phyloP scores from a whole-genome alignment of 306 rosid species.

The Astragalus membranaceus region DNA sequence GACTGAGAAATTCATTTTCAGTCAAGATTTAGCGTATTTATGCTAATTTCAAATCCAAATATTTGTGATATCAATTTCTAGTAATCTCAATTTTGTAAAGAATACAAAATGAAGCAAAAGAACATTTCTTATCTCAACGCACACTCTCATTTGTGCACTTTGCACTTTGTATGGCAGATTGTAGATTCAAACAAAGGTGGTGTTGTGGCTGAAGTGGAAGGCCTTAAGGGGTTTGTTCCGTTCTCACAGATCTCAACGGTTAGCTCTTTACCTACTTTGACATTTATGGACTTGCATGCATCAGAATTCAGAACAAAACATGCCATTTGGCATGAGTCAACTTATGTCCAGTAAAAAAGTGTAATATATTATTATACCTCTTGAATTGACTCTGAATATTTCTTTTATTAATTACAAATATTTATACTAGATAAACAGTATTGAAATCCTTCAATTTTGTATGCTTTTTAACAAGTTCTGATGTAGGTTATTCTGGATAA shows the following conservation, averaged over 20 bases:
- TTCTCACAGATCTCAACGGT: constrained; percentile 94
- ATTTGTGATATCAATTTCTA: not conserved
- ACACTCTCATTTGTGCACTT: not conserved
- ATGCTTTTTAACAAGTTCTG: constrained; percentile 2
- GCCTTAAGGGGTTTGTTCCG: constrained; percentile 91
- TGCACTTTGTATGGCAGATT: constrained; percentile 46
- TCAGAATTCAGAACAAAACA: constrained; percentile 7
- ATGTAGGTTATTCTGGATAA: constrained; percentile 5
- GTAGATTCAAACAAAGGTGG: constrained; percentile 90
- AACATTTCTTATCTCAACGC: no score
- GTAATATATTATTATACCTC: no score
- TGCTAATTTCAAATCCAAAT: not conserved
- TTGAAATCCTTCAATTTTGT: no score
- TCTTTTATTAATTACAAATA: no score
- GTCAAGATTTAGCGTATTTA: constrained; percentile 7
- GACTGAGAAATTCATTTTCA: not conserved
- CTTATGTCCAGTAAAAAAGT: not conserved
- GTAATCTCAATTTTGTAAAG: not conserved
- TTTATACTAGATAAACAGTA: not conserved
- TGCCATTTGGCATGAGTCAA: not conserved
- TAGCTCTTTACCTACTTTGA: constrained; percentile 31
- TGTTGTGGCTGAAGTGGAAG: constrained; percentile 87
- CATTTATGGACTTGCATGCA: constrained; percentile 4
- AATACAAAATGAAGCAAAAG: no score
- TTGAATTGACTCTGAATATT: no score